A percentile compares a stretch with the other conserved stretches of the same genome.
Evolutionary conservation across 2,329 filamentous ascomycete species (phyloP).

Genomic region (Dactylonectria macrodidyma): DNA sequence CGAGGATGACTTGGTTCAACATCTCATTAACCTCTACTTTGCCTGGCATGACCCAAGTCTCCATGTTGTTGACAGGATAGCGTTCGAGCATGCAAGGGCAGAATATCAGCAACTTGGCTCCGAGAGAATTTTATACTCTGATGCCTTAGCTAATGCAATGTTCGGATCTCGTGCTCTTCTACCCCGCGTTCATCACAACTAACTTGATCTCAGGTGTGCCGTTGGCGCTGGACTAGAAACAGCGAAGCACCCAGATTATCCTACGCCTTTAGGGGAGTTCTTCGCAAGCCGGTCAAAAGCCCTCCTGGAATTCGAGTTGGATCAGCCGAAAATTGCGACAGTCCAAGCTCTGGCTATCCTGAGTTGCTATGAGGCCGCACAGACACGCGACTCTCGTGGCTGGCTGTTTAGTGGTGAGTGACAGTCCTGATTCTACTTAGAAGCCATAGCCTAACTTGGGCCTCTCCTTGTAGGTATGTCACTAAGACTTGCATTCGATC

Average conservation of each 20-base stretch:
- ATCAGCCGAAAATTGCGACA: conserved; percentile 8
- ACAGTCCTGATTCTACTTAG: too few relatives aligned
- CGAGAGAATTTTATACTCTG: conserved; percentile 4
- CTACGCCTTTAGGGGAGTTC: conserved; percentile 10
- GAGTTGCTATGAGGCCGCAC: conserved; percentile 13
- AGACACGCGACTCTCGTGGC: conserved; percentile 15
- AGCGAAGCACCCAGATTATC: conserved; percentile 1
- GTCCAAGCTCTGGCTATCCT: conserved; percentile 20
- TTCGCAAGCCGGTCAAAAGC: conserved; percentile 19
- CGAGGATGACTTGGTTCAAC: background rate
- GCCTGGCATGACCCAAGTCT: conserved; percentile 25
- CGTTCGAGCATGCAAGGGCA: conserved; percentile 9
- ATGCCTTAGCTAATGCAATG: conserved; percentile 7
- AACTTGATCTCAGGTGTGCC: conserved; percentile 1
- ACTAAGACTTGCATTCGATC: conserved; percentile 7
- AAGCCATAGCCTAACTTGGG: too few relatives aligned
- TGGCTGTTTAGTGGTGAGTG: conserved; percentile 19
- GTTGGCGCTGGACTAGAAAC: conserved; percentile 9
- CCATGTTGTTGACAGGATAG: conserved; percentile 9
- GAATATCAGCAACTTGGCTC: background rate
- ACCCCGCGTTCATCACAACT: too few relatives aligned
- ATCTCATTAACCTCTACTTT: conserved; percentile 23
- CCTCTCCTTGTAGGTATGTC: conserved; percentile 8
- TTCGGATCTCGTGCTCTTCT: background rate
- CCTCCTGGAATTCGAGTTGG: conserved; percentile 14